Evolutionary conservation across 345 rosid species (phyloP).

Genomic region (Gossypium ekmanianum): DNA sequence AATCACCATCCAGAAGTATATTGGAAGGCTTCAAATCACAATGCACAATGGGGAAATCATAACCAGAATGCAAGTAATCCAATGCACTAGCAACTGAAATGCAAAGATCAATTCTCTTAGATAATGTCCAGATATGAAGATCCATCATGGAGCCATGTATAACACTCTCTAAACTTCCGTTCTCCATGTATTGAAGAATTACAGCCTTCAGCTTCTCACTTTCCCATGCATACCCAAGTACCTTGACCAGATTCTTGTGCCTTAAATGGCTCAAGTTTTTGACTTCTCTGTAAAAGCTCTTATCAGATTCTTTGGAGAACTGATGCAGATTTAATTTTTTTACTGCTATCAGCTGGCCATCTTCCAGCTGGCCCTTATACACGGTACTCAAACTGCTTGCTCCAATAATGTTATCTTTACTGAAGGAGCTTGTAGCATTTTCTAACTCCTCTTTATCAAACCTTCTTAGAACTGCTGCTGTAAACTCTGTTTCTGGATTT

Average conservation of each 20-base stretch:
- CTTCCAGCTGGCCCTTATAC: constrained; percentile 64
- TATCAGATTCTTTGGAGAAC: constrained; percentile 62
- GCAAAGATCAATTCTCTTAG: constrained; percentile 48
- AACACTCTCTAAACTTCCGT: constrained; percentile 64
- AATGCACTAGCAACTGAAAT: constrained; percentile 59
- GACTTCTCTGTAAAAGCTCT: constrained; percentile 68
- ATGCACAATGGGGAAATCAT: constrained; percentile 69
- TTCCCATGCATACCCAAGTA: constrained; percentile 90
- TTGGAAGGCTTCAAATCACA: constrained; percentile 91
- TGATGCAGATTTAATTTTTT: constrained; percentile 67
- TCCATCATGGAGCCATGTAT: constrained; percentile 43
- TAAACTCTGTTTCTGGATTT: constrained; percentile 38
- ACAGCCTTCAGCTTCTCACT: constrained; percentile 71
- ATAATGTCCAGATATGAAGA: constrained; percentile 38
- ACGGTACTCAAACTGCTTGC: constrained; percentile 80
- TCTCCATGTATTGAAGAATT: constrained; percentile 70
- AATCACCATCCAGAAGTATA: constrained; percentile 56
- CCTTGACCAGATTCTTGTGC: constrained; percentile 72
- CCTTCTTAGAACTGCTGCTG: constrained; percentile 54
- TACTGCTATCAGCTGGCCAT: constrained; percentile 61
- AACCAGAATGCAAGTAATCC: constrained; percentile 78
- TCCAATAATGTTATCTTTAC: constrained; percentile 52
- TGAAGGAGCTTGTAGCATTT: constrained; percentile 57
- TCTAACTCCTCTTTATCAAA: constrained; percentile 52
- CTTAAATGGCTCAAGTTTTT: constrained; percentile 64